phyloP scores from a whole-genome alignment of 495 filamentous ascomycete genomes.

The Neurospora sp. region DNA sequence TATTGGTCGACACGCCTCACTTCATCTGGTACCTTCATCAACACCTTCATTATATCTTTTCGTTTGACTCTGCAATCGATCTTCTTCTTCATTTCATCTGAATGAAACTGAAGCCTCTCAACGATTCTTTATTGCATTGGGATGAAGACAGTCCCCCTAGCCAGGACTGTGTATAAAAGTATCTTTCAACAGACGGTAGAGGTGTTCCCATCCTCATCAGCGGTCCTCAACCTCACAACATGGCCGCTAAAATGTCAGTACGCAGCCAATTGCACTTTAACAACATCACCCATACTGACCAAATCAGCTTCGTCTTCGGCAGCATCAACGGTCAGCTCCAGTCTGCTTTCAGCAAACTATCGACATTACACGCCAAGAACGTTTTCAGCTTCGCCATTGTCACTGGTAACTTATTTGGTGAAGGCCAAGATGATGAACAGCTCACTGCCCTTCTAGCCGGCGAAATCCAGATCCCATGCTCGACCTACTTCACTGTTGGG shows the following conservation, averaged over 20 bases:
- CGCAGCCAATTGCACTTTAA: slow-evolving; percentile 1
- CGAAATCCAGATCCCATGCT: slow-evolving; percentile 58
- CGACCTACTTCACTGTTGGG: slow-evolving; percentile 82
- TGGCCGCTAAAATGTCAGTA: slow-evolving; percentile 26
- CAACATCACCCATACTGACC: slow-evolving; percentile 22
- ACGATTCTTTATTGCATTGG: neutral
- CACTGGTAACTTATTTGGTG: slow-evolving; percentile 69
- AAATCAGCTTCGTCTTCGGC: slow-evolving; percentile 66
- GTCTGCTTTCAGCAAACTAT: slow-evolving; percentile 65
- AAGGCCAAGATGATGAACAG: slow-evolving; percentile 44
- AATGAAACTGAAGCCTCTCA: neutral
- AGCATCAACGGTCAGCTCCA: slow-evolving; percentile 64
- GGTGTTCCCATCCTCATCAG: neutral
- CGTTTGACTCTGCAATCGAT: neutral
- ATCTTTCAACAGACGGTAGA: neutral
- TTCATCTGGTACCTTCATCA: neutral
- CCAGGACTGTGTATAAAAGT: neutral
- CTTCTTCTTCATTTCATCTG: neutral
- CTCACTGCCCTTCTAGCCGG: slow-evolving; percentile 59
- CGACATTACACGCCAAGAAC: slow-evolving; percentile 72
- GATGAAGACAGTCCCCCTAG: neutral
- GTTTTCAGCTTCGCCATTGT: slow-evolving; percentile 75
- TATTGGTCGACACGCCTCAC: neutral
- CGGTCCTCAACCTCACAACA: slow-evolving; percentile 1
- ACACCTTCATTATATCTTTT: neutral